Conservation (phyloP, 1,284 basidiomycete genomes). For the Marasmius tenuissimus region DNA sequence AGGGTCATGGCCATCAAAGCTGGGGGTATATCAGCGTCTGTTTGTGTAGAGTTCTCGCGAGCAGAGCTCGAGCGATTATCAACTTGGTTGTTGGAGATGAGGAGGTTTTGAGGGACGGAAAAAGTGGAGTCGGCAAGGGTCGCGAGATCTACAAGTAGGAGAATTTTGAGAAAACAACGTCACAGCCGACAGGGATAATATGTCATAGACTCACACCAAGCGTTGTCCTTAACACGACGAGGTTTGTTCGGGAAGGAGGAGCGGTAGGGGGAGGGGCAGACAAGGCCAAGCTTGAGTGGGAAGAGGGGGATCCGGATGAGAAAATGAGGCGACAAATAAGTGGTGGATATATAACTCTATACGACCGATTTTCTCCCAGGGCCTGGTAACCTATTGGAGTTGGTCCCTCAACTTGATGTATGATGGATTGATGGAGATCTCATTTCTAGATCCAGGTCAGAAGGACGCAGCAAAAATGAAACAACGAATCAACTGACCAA, state of each 20-base stretch:
- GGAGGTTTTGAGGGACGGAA: conserved; percentile 32
- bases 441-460: too few relatives aligned
- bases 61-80: conserved; percentile 68
- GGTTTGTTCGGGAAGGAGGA: conserved; percentile 39
- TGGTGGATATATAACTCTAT: too few relatives aligned
- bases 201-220: conserved; percentile 57
- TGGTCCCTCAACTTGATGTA: too few relatives aligned
- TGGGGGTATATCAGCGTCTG: conserved; percentile 8
- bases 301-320: background rate
- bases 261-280: conserved; percentile 26
- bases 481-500: too few relatives aligned
- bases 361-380: too few relatives aligned
- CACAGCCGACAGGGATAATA: background rate
- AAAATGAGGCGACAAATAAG: background rate
- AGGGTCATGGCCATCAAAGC: conserved; percentile 54
- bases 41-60: conserved; percentile 43
- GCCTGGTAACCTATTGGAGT: too few relatives aligned
- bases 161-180: conserved; percentile 9
- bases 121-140: conserved; percentile 86
- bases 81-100: too few relatives aligned
- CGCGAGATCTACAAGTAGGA: conserved; percentile 74
- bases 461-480: too few relatives aligned
- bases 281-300: conserved; percentile 13
- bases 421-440: too few relatives aligned
- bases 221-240: conserved; percentile 78